A percentile compares a stretch with the other conserved stretches of the same genome.
Evolutionary conservation across 305 asterid species (phyloP).

Genomic region (Fraxinus albicans): DNA sequence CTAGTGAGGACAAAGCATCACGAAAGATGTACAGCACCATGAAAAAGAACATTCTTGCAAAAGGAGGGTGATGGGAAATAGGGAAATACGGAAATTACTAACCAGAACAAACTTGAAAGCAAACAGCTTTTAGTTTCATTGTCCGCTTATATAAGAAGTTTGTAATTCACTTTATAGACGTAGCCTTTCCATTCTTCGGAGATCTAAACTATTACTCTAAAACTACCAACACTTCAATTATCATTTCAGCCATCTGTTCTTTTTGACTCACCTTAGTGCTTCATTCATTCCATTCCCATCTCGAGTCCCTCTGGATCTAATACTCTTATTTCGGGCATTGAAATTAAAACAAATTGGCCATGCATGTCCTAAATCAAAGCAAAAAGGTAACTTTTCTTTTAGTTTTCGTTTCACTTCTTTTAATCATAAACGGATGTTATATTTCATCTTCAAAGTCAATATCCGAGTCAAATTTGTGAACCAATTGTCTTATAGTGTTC

Average conservation of each 20-base stretch:
- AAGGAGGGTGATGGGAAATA: background rate
- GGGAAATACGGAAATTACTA: background rate
- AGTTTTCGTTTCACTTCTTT: conserved; percentile 5
- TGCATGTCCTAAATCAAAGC: conserved; percentile 17
- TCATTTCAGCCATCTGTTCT: conserved; percentile 10
- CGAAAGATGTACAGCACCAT: conserved; percentile 1
- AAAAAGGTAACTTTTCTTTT: conserved; percentile 3
- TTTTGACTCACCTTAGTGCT: background rate
- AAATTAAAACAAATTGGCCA: background rate
- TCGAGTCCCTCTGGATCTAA: conserved; percentile 2
- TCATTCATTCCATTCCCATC: background rate
- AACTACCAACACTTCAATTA: conserved; percentile 7
- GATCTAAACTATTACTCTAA: conserved; percentile 9
- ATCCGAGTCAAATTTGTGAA: conserved; percentile 7
- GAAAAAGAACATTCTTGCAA: conserved; percentile 3
- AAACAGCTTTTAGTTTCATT: conserved; percentile 13
- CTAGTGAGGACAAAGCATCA: conserved; percentile 8
- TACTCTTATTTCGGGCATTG: conserved; percentile 6
- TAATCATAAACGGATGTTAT: conserved; percentile 12
- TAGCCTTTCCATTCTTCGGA: background rate
- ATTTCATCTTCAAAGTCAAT: conserved; percentile 15
- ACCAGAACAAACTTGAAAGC: conserved; percentile 7
- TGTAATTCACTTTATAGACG: conserved; percentile 6
- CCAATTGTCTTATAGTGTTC: conserved; percentile 1
- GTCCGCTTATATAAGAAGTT: background rate